Evolutionary conservation across 176 grass and related monocot genomes (phyloP), one percentile per base, ranked within the genome.

Genomic region (Lolium multiflorum): DNA sequence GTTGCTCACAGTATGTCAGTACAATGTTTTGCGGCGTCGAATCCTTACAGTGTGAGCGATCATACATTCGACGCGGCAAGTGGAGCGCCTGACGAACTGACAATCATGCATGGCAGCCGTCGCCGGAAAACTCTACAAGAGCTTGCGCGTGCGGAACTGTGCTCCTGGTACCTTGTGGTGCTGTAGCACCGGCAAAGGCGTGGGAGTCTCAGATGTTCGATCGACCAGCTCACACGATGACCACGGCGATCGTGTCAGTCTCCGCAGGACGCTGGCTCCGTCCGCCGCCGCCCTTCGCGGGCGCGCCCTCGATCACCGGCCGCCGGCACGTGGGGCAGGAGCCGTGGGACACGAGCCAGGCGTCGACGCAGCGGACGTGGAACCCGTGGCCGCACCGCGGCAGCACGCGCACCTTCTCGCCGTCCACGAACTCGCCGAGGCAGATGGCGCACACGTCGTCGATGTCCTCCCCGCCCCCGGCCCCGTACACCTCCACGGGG

Each of bases 311-410:
- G 7, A 92, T 65, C 31, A 91, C 81, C 31, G 88, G 83, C 7
- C 58, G 71, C 10, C 94, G 91, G 84, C 94, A 97, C 44, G 92
- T 94, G 56, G 92, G 94, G 86, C 94, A 97, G 9, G 94, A 94
- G 37, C 87, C 90, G 35, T 90, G 89, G 10, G 91, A 91, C n/a
- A 84, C 69, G 18, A 97, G 62, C 94, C 94, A 97, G 20, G 58
- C 89, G 89, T 97, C 94, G n/a, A 97, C 89, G 88, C 94, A 97
- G 2, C 80, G 71, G 79, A 90, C 85, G 86, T 94, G 94, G 78
- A 97, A 94, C 7, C 83, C 82, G 87, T 97, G 94, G 31, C 71
- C 56, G 80, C 92, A 97, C 78, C 78, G 71, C 26, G 94, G 94
- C 56, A 94, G 86, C 82, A 97, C 92, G 61, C 94, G 85, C 78